Conservation (phyloP, 2,329 filamentous ascomycete species). For the Phaeosphaeriaceae sp. region DNA sequence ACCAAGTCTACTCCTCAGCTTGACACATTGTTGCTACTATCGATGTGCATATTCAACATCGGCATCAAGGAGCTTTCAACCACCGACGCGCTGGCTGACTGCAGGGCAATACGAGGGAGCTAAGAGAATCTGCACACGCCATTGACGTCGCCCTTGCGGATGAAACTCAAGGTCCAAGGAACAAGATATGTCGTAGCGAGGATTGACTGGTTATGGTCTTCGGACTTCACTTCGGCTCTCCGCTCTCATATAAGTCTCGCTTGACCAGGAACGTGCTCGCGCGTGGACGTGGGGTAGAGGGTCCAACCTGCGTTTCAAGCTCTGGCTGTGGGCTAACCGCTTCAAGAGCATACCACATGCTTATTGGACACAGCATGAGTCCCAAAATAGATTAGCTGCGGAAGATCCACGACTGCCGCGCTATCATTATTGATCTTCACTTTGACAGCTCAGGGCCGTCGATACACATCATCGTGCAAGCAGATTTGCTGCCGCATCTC, state of each 20-base stretch:
- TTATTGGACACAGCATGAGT: slow-evolving; percentile 13
- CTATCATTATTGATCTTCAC: slow-evolving; percentile 19
- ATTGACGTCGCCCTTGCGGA: slow-evolving; percentile 13
- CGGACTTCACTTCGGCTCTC: slow-evolving; percentile 36
- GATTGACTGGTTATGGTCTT: slow-evolving; percentile 4
- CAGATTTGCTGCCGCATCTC: neutral
- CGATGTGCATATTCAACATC: slow-evolving; percentile 7
- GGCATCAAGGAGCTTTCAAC: slow-evolving; percentile 15
- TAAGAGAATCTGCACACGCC: neutral
- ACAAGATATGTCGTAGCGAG: slow-evolving; percentile 7
- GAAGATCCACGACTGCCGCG: slow-evolving; percentile 17
- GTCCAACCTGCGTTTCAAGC: slow-evolving; percentile 14
- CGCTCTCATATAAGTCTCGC: slow-evolving; percentile 19
- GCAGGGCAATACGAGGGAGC: slow-evolving; percentile 7
- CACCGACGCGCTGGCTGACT: slow-evolving; percentile 10
- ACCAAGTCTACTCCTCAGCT: neutral
- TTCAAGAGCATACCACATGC: slow-evolving; percentile 6
- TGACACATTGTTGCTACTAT: neutral
- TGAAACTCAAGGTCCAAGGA: neutral
- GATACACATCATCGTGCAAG: slow-evolving; percentile 3
- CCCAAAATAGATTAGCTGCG: slow-evolving; percentile 29
- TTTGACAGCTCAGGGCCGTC: slow-evolving; percentile 10
- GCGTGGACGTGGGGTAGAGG: neutral
- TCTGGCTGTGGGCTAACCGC: slow-evolving; percentile 6
- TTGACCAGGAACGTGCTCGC: slow-evolving; percentile 1